These are phyloP conservation scores for Nasturtium officinale DNA, from an alignment of 345 rosid species.

Conservation along the genomic window DNA sequence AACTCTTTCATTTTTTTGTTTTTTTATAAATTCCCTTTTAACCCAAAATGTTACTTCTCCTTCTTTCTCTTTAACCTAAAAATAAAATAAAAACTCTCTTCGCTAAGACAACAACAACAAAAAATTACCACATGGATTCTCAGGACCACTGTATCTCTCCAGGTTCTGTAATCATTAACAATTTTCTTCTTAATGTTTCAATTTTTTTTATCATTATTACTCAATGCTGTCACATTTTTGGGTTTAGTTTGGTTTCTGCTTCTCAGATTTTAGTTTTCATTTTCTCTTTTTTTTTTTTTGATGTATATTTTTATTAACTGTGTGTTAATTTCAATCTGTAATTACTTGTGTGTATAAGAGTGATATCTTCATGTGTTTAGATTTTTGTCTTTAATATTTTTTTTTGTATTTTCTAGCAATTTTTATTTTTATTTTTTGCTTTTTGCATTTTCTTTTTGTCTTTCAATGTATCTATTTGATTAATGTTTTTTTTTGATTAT, in stretches of 20 bases:
- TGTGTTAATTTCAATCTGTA: slow-evolving; percentile 18
- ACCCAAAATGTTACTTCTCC: slow-evolving; percentile 2
- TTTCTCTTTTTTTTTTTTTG: background rate
- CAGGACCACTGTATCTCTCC: slow-evolving; percentile 35
- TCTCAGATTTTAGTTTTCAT: background rate
- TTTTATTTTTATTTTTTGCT: background rate
- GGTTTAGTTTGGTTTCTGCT: background rate
- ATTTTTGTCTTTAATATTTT: background rate
- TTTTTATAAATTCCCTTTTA: background rate
- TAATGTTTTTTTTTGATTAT: background rate
- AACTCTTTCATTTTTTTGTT: slow-evolving; percentile 20
- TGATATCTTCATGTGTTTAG: background rate
- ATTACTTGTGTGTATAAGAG: slow-evolving; percentile 11
- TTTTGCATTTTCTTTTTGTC: slow-evolving; percentile 37
- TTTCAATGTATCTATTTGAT: slow-evolving; percentile 34
- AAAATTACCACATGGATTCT: slow-evolving; percentile 31
- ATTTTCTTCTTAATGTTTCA: background rate
- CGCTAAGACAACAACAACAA: background rate
- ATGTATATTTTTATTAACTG: background rate
- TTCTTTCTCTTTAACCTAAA: slow-evolving; percentile 25
- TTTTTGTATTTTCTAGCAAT: slow-evolving; percentile 18
- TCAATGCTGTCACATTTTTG: background rate
- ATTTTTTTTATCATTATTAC: background rate
- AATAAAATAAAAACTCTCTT: background rate
- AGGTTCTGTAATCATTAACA: slow-evolving; percentile 29